Base-by-base conservation (phyloP, 768 basidiomycete genomes). In the Lenzites betulinus region DNA sequence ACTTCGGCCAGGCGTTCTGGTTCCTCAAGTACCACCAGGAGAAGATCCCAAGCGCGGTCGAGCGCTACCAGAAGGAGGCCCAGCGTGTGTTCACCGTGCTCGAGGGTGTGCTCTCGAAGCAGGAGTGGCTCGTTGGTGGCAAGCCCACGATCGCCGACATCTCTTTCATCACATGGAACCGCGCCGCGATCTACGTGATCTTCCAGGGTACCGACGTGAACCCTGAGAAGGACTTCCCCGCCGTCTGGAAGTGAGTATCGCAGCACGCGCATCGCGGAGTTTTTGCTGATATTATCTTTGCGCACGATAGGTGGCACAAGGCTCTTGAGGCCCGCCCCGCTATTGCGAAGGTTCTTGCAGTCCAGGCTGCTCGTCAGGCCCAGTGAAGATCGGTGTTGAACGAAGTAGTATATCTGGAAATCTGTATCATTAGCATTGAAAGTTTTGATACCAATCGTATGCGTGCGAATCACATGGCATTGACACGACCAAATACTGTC, bases 51-150 rank as follows among this genome's bases (percentile, higher is more conserved):
- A 63, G 60, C 59, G 71, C 70, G 38, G 54, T 70, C 39, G 68
- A 70, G 59, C 67, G 72, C 20, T 73, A 73, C 68, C 56, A 64
- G 44, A 67, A 69, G 39, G 72, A 73, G 69, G 64, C 64, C 12
- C 35, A 44, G 22, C 69, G 72, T 9, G 70, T 73, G 9, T 48
- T 66, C 51, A 18, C 59, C 33, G 72, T 73, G 11, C 69, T 73
- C 52, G 68, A 72, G 23, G 39, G 55, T 26, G 70, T 72, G 23
- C 66, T 73, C 26, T 58, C 62, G n/a, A 72, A 72, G 56, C 65
- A 66, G 46, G 66, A 65, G 49, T 73, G 66, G 64, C 69, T 68
- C 36, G 69, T 71, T 39, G 69, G 69, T 25, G 67, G 59, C 26
- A 70, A 70, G 66, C 25, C 51, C 15, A 70, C 66, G 42, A 60